Conservation (phyloP, 768 basidiomycete genomes). For the Guyanaporus albipodus region DNA sequence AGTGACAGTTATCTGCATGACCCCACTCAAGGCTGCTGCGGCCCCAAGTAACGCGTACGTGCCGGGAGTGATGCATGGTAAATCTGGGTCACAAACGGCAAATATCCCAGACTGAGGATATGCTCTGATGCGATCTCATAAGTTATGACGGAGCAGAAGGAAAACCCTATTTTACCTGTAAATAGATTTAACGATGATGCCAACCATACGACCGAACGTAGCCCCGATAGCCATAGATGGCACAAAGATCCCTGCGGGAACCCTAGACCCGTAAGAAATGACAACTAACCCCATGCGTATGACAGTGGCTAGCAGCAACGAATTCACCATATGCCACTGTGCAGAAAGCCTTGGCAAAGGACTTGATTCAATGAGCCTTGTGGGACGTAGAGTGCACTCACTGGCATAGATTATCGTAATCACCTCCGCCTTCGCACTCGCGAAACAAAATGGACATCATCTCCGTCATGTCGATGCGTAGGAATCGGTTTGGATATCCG, state of each 20-base stretch:
- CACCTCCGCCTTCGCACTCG: slow-evolving; percentile 91
- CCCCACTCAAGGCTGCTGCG: slow-evolving; percentile 91
- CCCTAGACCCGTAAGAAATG: slow-evolving; percentile 92
- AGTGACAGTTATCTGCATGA: slow-evolving; percentile 96
- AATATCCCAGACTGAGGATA: slow-evolving; percentile 86
- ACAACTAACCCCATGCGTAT: slow-evolving; percentile 85
- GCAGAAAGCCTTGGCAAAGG: slow-evolving; percentile 58
- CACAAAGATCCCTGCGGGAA: slow-evolving; percentile 97
- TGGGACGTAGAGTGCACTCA: slow-evolving; percentile 40
- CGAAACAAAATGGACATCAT: slow-evolving; percentile 92
- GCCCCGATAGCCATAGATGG: slow-evolving; percentile 99
- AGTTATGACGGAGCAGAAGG: neutral
- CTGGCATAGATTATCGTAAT: slow-evolving; percentile 94
- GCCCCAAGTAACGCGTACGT: slow-evolving; percentile 98
- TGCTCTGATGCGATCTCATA: slow-evolving; percentile 43
- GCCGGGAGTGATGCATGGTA: slow-evolving; percentile 96
- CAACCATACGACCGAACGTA: slow-evolving; percentile 94
- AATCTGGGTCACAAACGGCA: slow-evolving; percentile 83
- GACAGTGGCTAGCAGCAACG: slow-evolving; percentile 85
- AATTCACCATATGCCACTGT: slow-evolving; percentile 95
- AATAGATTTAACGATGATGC: slow-evolving; percentile 92
- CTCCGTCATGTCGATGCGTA: slow-evolving; percentile 97
- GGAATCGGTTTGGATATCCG: slow-evolving; percentile 91
- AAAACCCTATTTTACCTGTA: slow-evolving; percentile 56
- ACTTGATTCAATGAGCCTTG: slow-evolving; percentile 6